Conservation (phyloP, 2,329 filamentous ascomycete genomes). For the Fusarium burgessii region DNA sequence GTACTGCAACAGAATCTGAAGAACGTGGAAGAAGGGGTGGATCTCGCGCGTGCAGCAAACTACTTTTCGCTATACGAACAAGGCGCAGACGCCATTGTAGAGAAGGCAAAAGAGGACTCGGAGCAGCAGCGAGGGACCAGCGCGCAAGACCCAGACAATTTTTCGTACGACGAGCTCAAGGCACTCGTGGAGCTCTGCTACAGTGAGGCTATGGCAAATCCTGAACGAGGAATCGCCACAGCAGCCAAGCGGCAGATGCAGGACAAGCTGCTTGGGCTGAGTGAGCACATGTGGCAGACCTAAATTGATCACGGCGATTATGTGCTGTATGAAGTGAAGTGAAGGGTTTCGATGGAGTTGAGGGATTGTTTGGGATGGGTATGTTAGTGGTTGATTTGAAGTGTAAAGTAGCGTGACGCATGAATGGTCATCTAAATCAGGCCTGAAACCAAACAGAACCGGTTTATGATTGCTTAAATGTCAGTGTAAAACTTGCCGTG, state of each 20-base stretch:
- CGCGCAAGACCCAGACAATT: conserved; percentile 57
- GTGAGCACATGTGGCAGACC: conserved; percentile 78
- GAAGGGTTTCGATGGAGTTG: conserved; percentile 26
- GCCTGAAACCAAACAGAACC: neutral
- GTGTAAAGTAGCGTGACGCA: conserved; percentile 8
- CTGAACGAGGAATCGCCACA: conserved; percentile 74
- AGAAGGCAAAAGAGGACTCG: conserved; percentile 66
- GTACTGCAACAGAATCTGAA: conserved; percentile 97
- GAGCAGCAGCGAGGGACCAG: conserved; percentile 52
- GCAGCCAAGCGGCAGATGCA: conserved; percentile 77
- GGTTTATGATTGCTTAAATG: neutral
- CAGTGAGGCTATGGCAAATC: conserved; percentile 73
- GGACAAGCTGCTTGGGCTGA: conserved; percentile 76
- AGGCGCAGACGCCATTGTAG: conserved; percentile 74
- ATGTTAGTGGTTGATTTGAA: conserved; percentile 6
- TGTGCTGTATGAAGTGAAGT: conserved; percentile 1
- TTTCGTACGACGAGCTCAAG: conserved; percentile 76
- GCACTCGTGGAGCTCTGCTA: conserved; percentile 74
- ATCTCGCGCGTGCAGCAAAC: conserved; percentile 70
- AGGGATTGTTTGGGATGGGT: conserved; percentile 15
- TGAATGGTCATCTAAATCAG: conserved; percentile 14
- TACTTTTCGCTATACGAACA: conserved; percentile 77
- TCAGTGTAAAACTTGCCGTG: neutral
- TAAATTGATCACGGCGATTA: conserved; percentile 14
- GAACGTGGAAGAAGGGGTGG: conserved; percentile 82